Percentiles rank a stretch among this genome's conserved stretches.
Evolutionary conservation across 2,329 filamentous ascomycete species (phyloP).

Genomic region (Diplodia seriata): DNA sequence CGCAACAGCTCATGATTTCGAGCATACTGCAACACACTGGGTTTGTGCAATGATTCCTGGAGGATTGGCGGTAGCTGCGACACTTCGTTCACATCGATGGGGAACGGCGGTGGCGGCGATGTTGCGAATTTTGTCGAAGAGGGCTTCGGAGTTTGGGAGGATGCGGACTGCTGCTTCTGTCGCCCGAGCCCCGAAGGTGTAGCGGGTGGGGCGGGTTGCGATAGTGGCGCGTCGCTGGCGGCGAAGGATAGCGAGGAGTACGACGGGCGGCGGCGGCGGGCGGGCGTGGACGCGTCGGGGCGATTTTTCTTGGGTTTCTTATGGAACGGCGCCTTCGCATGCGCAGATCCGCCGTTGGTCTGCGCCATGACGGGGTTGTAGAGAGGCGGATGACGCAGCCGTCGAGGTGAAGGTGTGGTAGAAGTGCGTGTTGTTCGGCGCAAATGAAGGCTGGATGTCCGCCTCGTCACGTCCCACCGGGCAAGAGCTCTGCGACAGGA

Average conservation of each 20-base stretch:
- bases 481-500: background rate
- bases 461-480: background rate
- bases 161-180: background rate
- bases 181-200: background rate
- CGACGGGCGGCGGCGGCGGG: background rate
- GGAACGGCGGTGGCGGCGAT: background rate
- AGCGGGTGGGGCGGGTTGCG: background rate
- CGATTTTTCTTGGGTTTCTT: background rate
- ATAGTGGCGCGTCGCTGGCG: background rate
- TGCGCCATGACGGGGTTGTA: background rate
- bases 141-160: background rate
- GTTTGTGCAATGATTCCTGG: background rate
- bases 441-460: background rate
- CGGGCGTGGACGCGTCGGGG: background rate
- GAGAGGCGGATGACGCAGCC: background rate
- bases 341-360: background rate
- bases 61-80: slow-evolving; percentile 2
- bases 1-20: background rate
- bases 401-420: background rate
- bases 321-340: background rate
- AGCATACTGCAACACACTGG: slow-evolving; percentile 1
- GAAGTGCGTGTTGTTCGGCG: background rate
- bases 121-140: background rate
- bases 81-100: background rate
- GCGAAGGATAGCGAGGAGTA: slow-evolving; percentile 15